phyloP scores from a whole-genome alignment of 441 rosid genomes.

The Gossypium lobatum region DNA sequence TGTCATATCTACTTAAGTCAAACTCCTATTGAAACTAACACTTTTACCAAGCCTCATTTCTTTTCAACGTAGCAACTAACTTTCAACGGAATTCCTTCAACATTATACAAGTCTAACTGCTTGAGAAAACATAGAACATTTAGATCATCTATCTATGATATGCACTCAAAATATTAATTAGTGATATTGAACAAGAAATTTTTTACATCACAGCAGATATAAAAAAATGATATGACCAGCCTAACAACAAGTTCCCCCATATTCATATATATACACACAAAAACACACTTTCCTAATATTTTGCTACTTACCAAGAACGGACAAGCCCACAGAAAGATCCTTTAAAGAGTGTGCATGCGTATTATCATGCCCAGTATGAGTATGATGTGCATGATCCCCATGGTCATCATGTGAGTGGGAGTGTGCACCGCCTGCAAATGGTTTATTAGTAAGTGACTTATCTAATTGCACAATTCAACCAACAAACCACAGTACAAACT shows the following conservation, averaged over 20 bases:
- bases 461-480: constrained; percentile 7
- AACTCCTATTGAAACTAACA: background rate
- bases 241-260: background rate
- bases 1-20: background rate
- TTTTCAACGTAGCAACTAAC: background rate
- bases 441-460: constrained; percentile 5
- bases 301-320: constrained; percentile 58
- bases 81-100: background rate
- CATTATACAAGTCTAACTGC: background rate
- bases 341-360: constrained; percentile 60
- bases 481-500: background rate
- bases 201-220: background rate
- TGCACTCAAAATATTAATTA: background rate
- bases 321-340: constrained; percentile 83
- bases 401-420: constrained; percentile 61
- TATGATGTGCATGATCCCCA: constrained; percentile 28
- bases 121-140: background rate
- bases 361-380: constrained; percentile 34
- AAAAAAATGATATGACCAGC: background rate
- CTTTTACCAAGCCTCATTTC: background rate
- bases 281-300: constrained; percentile 2
- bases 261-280: background rate
- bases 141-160: background rate
- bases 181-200: background rate
- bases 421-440: constrained; percentile 70